Conservation (phyloP, 225 moss, liverwort and hornwort species). For the Ulota crispa region DNA sequence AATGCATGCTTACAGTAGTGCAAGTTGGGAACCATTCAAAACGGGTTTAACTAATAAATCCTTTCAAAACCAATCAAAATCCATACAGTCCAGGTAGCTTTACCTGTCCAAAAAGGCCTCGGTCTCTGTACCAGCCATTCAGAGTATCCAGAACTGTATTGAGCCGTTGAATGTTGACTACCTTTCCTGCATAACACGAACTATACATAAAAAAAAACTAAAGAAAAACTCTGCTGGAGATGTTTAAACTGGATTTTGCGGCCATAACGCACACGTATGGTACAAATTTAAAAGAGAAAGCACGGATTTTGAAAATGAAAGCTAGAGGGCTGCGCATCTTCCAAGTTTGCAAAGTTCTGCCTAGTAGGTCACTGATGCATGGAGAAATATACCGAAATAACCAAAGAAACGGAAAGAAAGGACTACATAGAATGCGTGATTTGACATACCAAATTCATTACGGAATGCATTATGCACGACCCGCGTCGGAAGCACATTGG, state of each 20-base stretch:
- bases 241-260: neutral
- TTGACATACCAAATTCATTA: conserved; percentile 71
- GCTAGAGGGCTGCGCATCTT: neutral
- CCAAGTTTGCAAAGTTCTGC: neutral
- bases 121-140: conserved; percentile 96
- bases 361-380: neutral
- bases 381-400: neutral
- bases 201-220: neutral
- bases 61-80: neutral
- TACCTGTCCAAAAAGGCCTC: conserved; percentile 96
- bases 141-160: conserved; percentile 86
- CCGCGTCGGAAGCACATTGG: conserved; percentile 89
- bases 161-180: conserved; percentile 94
- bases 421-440: neutral
- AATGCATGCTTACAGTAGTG: conserved; percentile 3
- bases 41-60: neutral
- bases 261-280: neutral
- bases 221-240: neutral
- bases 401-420: neutral
- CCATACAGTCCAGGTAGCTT: neutral
- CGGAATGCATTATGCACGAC: conserved; percentile 86
- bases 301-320: neutral
- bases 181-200: conserved; percentile 73
- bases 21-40: neutral
- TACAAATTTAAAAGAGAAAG: neutral